Evolutionary conservation across 306 rosid genomes (phyloP).

Genomic region (Purshia tridentata): DNA sequence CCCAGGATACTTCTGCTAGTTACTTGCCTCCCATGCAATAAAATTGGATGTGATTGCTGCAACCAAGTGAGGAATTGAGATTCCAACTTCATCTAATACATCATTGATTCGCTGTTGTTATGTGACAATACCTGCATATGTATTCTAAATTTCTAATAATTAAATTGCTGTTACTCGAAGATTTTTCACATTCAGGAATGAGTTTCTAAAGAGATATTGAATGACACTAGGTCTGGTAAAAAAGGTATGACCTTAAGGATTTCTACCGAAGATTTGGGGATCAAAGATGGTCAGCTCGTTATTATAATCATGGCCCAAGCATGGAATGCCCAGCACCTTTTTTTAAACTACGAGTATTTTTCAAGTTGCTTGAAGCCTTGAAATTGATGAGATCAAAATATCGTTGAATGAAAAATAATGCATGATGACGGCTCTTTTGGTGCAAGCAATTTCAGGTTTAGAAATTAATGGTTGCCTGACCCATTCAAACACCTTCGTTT

Average conservation of each 20-base stretch:
- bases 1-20: background rate
- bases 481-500: background rate
- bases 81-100: background rate
- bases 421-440: background rate
- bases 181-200: background rate
- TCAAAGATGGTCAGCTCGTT: background rate
- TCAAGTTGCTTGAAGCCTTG: too few species aligned
- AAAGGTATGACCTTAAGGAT: background rate
- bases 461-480: background rate
- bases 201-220: background rate
- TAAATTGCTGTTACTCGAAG: background rate
- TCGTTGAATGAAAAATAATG: background rate
- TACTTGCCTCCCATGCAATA: background rate
- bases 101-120: background rate
- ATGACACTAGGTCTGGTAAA: background rate
- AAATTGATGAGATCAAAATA: too few species aligned
- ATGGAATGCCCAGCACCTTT: background rate
- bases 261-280: background rate
- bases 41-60: background rate
- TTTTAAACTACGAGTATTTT: background rate
- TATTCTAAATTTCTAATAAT: too few species aligned
- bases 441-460: background rate
- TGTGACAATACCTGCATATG: background rate
- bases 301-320: background rate
- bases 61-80: background rate